phyloP scores from a whole-genome alignment of 176 grass and related monocot genomes.

The Oryza officinalis region DNA sequence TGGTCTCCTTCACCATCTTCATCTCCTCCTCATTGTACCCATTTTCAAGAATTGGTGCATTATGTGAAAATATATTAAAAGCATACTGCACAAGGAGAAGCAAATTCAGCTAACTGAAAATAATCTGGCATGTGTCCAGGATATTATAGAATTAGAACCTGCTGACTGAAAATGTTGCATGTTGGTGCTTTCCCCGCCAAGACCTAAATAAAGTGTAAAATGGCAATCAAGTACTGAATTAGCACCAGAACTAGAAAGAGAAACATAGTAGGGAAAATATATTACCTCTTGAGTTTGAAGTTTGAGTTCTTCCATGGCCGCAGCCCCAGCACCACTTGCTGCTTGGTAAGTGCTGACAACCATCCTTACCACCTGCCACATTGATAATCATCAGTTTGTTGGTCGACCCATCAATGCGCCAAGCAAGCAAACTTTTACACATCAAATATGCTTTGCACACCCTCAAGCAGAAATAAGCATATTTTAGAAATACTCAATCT shows the following conservation, averaged over 20 bases:
- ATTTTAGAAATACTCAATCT: neutral
- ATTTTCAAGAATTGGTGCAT: conserved; percentile 83
- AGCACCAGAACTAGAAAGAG: conserved; percentile 2
- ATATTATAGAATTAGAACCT: conserved; percentile 49
- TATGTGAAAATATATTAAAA: conserved; percentile 98
- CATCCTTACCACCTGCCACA: conserved; percentile 80
- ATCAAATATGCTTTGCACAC: neutral
- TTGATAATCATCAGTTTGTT: conserved; percentile 18
- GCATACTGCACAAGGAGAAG: conserved; percentile 76
- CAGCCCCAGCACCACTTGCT: conserved; percentile 96
- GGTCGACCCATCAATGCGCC: neutral
- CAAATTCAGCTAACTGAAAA: conserved; percentile 16
- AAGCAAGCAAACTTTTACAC: neutral
- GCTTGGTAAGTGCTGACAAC: conserved; percentile 99
- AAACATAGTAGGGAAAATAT: neutral
- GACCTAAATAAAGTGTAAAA: conserved; percentile 52
- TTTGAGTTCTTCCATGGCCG: conserved; percentile 90
- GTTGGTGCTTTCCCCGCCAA: conserved; percentile 93
- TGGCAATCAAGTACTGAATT: neutral
- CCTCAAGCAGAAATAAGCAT: neutral
- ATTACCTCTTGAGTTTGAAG: conserved; percentile 84
- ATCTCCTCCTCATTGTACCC: conserved; percentile 99
- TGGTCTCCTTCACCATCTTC: conserved; percentile 94
- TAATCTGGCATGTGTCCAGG: neutral
- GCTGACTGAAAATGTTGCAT: conserved; percentile 88